Evolutionary conservation across 768 basidiomycete genomes (phyloP).

Genomic region (Lactifluus hygrophoroides): DNA sequence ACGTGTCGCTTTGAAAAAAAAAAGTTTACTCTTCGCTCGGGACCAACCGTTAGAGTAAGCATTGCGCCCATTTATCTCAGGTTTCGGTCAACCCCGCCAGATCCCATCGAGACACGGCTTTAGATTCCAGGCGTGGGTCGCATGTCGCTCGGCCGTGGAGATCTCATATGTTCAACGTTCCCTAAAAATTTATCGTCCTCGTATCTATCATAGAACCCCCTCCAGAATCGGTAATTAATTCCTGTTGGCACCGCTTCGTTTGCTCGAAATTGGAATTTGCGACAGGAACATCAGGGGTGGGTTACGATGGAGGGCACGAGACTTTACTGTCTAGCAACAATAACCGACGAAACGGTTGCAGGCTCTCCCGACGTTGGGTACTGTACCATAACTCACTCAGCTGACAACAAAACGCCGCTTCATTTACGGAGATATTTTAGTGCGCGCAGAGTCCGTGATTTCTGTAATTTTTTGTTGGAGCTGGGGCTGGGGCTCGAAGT

Average conservation of each 20-base stretch:
- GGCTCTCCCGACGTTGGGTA: not conserved
- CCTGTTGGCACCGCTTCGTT: not conserved
- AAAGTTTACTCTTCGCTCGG: slow-evolving; percentile 1
- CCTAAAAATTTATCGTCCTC: not conserved
- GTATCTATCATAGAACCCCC: too few relatives aligned
- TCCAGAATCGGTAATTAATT: not conserved
- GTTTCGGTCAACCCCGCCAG: not conserved
- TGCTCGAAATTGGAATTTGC: too few relatives aligned
- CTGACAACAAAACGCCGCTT: not conserved
- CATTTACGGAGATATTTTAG: not conserved
- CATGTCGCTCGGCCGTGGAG: slow-evolving; percentile 1
- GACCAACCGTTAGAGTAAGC: not conserved
- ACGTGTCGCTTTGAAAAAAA: slow-evolving; percentile 3
- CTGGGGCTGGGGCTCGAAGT: not conserved
- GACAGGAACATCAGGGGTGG: not conserved
- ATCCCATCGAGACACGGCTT: not conserved
- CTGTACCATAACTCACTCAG: not conserved
- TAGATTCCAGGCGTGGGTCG: not conserved
- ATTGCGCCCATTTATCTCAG: slow-evolving; percentile 3
- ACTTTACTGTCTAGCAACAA: not conserved
- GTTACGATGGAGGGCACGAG: not conserved
- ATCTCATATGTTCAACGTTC: not conserved
- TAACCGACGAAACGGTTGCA: not conserved
- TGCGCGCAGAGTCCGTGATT: not conserved
- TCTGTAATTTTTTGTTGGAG: too few relatives aligned